Percentiles rank a stretch among this genome's conserved stretches.
These are phyloP conservation scores for Penicillium concentricum DNA, from an alignment of 2,329 filamentous ascomycete species.

Conservation along the genomic window DNA sequence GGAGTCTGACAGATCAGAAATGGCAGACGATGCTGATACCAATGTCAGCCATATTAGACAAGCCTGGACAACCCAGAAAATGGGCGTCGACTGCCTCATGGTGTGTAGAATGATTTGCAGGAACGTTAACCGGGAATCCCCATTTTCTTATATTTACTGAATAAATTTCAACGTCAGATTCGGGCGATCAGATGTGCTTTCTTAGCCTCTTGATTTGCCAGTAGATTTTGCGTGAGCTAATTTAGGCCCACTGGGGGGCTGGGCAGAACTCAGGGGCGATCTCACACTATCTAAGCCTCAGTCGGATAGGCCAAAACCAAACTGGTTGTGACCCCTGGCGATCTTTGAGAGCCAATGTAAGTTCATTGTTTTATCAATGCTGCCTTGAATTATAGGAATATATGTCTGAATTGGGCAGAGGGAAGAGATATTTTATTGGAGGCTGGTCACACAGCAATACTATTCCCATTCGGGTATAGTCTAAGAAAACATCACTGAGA, in stretches of 20 bases:
- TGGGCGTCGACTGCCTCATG: slow-evolving; percentile 7
- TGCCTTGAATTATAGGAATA: background rate
- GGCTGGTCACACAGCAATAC: background rate
- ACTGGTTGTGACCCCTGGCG: background rate
- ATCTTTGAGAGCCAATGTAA: background rate
- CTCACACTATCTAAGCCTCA: background rate
- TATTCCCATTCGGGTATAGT: background rate
- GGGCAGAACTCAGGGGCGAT: background rate
- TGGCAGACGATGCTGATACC: background rate
- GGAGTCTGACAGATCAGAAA: background rate
- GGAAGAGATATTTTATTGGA: background rate
- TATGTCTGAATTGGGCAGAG: background rate
- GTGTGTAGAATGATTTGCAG: background rate
- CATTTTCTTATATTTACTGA: background rate
- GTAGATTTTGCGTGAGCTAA: background rate
- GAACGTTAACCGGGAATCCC: background rate
- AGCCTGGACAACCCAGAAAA: slow-evolving; percentile 6
- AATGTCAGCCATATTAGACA: slow-evolving; percentile 7
- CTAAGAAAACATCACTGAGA: background rate
- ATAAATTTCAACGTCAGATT: slow-evolving; percentile 2
- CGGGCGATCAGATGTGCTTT: background rate
- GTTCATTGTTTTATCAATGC: background rate
- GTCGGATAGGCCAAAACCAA: background rate
- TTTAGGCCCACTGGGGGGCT: background rate
- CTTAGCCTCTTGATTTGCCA: background rate